Evolutionary conservation across 164 flowering plant species (phyloP).

Genomic region (Dillenia suffruticosa): DNA sequence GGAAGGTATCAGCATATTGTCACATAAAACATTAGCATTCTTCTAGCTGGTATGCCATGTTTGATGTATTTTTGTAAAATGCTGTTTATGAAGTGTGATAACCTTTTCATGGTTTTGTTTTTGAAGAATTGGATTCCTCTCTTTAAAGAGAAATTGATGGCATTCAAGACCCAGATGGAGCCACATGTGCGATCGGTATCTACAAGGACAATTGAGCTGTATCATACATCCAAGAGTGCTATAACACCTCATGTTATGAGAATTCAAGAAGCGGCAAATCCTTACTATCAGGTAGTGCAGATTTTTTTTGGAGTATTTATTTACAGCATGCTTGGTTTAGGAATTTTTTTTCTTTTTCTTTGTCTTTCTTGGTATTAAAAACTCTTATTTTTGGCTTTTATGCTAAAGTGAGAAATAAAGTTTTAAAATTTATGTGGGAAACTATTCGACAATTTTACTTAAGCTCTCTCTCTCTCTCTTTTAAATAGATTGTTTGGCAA

Average conservation of each 20-base stretch:
- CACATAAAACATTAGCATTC: too few species aligned
- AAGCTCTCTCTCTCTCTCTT: too few species aligned
- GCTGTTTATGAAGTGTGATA: neutral
- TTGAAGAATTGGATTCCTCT: slow-evolving; percentile 75
- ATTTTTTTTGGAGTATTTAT: neutral
- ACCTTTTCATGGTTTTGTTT: slow-evolving; percentile 1
- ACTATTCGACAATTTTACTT: too few species aligned
- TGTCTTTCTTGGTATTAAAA: too few species aligned
- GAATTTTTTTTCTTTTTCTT: neutral
- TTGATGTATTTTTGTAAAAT: too few species aligned
- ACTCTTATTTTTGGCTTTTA: neutral
- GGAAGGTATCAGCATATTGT: too few species aligned
- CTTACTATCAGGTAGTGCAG: slow-evolving; percentile 65
- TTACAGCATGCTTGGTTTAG: neutral
- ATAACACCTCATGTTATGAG: slow-evolving; percentile 59
- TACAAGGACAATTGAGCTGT: slow-evolving; percentile 53
- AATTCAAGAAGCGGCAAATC: slow-evolving; percentile 59
- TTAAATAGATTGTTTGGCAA: too few species aligned
- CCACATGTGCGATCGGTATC: slow-evolving; percentile 57
- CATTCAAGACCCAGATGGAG: slow-evolving; percentile 35
- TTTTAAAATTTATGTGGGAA: too few species aligned
- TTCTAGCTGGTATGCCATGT: too few species aligned
- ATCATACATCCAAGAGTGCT: slow-evolving; percentile 55
- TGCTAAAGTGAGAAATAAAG: too few species aligned
- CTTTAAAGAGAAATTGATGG: slow-evolving; percentile 61